A percentile compares a stretch with the other conserved stretches of the same genome.
Conservation (phyloP, 176 grass and related monocot species). For the Aegilops bicornis region DNA sequence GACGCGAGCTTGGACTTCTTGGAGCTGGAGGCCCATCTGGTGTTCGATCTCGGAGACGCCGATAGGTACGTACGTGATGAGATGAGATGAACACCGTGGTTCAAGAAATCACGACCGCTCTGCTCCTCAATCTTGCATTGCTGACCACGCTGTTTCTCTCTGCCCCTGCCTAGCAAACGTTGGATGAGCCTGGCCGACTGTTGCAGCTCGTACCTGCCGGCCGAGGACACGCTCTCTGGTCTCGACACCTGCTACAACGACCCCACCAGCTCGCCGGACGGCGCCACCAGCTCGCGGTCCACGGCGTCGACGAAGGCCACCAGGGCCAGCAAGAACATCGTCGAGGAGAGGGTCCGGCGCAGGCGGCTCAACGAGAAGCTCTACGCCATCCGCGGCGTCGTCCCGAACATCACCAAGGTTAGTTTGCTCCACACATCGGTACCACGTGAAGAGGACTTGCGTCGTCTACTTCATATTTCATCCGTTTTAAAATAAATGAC, state of each 20-base stretch:
- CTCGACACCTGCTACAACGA: constrained; percentile 21
- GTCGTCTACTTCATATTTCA: too few species aligned
- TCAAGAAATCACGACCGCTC: not conserved
- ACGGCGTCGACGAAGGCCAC: not conserved
- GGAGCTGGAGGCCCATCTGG: not conserved
- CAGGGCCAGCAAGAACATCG: constrained; percentile 29
- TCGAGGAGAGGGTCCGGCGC: constrained; percentile 47
- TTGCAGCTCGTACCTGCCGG: constrained; percentile 22
- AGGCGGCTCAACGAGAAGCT: constrained; percentile 64
- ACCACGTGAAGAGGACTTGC: not conserved
- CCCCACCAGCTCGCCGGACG: constrained; percentile 41
- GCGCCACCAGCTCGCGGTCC: not conserved
- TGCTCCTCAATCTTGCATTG: not conserved
- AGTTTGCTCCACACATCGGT: not conserved
- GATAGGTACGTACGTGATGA: not conserved
- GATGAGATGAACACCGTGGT: too few species aligned
- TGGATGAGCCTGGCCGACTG: not conserved
- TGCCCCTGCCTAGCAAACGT: not conserved
- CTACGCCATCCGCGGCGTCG: constrained; percentile 49
- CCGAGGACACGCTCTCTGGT: constrained; percentile 28
- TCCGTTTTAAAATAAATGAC: too few species aligned
- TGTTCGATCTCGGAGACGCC: constrained; percentile 25
- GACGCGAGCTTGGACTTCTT: constrained; percentile 23
- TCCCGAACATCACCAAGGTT: constrained; percentile 70
- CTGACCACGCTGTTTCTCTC: not conserved